These are phyloP conservation scores for Tephrocybe sp. DNA, from an alignment of 768 basidiomycete genomes.

Conservation along the genomic window DNA sequence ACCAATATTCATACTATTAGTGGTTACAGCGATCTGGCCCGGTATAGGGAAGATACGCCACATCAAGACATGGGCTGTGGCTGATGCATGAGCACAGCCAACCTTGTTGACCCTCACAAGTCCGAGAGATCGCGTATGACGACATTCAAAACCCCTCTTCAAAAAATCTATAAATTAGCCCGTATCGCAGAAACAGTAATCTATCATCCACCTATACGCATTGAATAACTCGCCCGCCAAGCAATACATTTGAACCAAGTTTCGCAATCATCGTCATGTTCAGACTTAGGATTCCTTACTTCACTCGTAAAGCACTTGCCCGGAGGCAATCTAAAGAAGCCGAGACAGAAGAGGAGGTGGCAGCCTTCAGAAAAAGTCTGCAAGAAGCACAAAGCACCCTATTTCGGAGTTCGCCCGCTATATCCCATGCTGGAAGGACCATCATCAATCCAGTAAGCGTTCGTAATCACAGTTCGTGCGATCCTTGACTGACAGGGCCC, in stretches of 20 bases:
- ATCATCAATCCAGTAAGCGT: slow-evolving; percentile 9
- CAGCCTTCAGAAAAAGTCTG: slow-evolving; percentile 3
- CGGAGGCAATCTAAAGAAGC: neutral
- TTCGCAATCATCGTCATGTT: neutral
- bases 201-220: neutral
- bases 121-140: neutral
- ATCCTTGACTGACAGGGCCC: neutral
- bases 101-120: no score
- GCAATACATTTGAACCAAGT: neutral
- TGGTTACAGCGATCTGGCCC: no score
- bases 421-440: neutral
- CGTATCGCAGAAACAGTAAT: neutral
- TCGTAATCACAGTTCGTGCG: neutral
- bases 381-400: slow-evolving; percentile 6
- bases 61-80: no score
- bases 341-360: slow-evolving; percentile 4
- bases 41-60: no score
- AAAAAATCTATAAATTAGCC: neutral
- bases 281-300: slow-evolving; percentile 5
- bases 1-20: no score
- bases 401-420: neutral
- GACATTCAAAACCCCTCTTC: slow-evolving; percentile 2
- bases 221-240: no score
- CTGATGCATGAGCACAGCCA: no score
- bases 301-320: neutral